Evolutionary conservation across 1,139 yeast species (phyloP).

Genomic region (Saccharomyces hybrid): DNA sequence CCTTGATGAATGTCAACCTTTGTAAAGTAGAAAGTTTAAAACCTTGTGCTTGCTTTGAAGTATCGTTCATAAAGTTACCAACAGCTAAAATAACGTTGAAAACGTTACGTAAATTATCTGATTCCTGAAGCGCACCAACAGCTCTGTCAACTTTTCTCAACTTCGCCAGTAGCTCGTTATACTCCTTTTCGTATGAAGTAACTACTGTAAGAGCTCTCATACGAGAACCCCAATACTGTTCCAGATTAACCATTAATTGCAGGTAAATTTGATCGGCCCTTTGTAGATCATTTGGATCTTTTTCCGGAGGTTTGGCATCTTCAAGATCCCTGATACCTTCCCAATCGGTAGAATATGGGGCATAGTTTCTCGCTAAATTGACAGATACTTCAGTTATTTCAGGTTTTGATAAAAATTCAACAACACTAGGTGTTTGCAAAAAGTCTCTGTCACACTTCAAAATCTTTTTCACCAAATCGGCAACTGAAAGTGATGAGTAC

Average conservation of each 20-base stretch:
- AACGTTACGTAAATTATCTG: constrained; percentile 53
- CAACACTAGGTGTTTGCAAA: constrained; percentile 49
- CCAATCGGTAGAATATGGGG: constrained; percentile 59
- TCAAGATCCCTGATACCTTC: constrained; percentile 27
- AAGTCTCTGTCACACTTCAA: constrained; percentile 57
- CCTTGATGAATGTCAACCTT: constrained; percentile 68
- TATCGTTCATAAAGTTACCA: constrained; percentile 79
- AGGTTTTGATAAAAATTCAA: constrained; percentile 66
- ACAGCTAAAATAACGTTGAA: constrained; percentile 73
- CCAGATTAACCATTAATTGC: constrained; percentile 66
- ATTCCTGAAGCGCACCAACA: constrained; percentile 50
- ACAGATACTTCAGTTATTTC: constrained; percentile 61
- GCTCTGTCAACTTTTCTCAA: constrained; percentile 59
- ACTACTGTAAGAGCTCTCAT: constrained; percentile 60
- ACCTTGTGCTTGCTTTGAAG: constrained; percentile 73
- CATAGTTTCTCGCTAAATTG: constrained; percentile 53
- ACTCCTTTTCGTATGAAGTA: constrained; percentile 59
- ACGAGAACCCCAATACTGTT: constrained; percentile 76
- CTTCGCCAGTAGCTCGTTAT: constrained; percentile 55
- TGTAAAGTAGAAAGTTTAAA: constrained; percentile 70
- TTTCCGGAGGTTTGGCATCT: constrained; percentile 49
- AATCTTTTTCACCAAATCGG: constrained; percentile 49
- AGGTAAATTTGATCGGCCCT: constrained; percentile 70
- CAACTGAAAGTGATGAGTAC: constrained; percentile 46
- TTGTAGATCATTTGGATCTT: constrained; percentile 66